Base-by-base conservation (phyloP, 164 flowering plant genomes). In the Chimonanthus praecox region DNA sequence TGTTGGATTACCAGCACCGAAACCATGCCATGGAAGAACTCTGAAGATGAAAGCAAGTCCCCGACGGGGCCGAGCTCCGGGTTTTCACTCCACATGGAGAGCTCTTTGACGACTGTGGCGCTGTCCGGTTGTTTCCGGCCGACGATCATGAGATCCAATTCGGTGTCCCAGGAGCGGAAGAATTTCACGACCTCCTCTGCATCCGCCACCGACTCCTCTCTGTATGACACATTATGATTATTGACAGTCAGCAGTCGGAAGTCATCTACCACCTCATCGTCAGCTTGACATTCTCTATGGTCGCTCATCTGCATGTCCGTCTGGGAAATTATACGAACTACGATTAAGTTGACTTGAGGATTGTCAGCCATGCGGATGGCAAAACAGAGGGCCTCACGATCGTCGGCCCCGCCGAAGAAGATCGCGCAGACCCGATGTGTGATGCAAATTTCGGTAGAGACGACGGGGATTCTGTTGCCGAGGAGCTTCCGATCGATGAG, bases 341-440 rank as follows among this genome's bases (percentile, higher is more conserved):
- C 93, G 0, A 88, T 86, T 7, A 93, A 84, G 49, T 75, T 89
- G 7, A 91, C 85, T 7, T 88, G 87, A 0, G 89, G 88, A 74
- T 91, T 92, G 4, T 80, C 72, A 0, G 94, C 85, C 15, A 91
- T 80, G 0, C 88, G 83, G 0, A 85, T 78, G 0, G 88, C 87
- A 48, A 80, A 90, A 51, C 89, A 86, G 3, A 93, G 75, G 5
- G 92, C 93, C 71, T 93, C 96, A 4, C 92, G 75, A 50, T 91
- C 94, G 48, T 93, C 94, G 58, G 79, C 84, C 16, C 98, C 94
- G 0, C 94, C 94, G 4, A 91, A 86, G 85, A 93, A 91, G 45
- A 93, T 83, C 7, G 87, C 83, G 0, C 85, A 89, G 10, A 85
- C 86, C 0, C 76, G 76, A 33, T 71, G 46, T 0, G 83, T 70